Percentiles rank a stretch among this genome's conserved stretches.
These are phyloP conservation scores for Sphaerostilbella broomeana DNA, from an alignment of 2,329 filamentous ascomycete genomes.

Conservation along the genomic window DNA sequence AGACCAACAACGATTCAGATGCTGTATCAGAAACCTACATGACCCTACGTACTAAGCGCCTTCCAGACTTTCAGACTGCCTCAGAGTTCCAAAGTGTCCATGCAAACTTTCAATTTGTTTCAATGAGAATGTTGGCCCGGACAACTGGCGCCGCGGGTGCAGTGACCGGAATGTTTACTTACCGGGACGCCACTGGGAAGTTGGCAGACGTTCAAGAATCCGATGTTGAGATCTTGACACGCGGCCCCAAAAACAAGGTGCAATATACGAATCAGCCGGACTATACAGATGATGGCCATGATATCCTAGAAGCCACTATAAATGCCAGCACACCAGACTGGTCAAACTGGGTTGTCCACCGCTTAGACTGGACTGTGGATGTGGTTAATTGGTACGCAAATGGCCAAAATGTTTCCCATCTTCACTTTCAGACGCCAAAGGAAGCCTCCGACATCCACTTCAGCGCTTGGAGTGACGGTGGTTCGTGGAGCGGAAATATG, in stretches of 20 bases:
- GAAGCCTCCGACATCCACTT: slow-evolving; percentile 47
- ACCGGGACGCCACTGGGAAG: slow-evolving; percentile 31
- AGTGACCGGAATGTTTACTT: slow-evolving; percentile 48
- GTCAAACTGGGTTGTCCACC: slow-evolving; percentile 52
- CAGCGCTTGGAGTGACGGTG: slow-evolving; percentile 57
- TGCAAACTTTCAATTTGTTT: slow-evolving; percentile 24
- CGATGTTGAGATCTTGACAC: slow-evolving; percentile 47
- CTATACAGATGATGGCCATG: slow-evolving; percentile 37
- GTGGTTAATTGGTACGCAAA: slow-evolving; percentile 51
- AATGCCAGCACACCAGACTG: slow-evolving; percentile 45
- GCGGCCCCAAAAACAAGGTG: slow-evolving; percentile 35
- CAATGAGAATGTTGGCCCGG: slow-evolving; percentile 45
- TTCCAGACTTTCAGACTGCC: slow-evolving; percentile 38
- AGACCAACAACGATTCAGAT: slow-evolving; percentile 32
- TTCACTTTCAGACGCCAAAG: slow-evolving; percentile 48
- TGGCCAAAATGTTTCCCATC: slow-evolving; percentile 42
- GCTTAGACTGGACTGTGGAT: slow-evolving; percentile 53
- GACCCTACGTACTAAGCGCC: slow-evolving; percentile 41
- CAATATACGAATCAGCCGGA: slow-evolving; percentile 58
- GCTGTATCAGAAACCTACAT: slow-evolving; percentile 35
- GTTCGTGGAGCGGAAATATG: slow-evolving; percentile 56
- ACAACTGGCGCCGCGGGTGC: slow-evolving; percentile 42
- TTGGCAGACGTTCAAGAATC: slow-evolving; percentile 39
- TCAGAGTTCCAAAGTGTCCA: slow-evolving; percentile 39
- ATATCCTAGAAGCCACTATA: slow-evolving; percentile 39